Evolutionary conservation across 495 filamentous ascomycete genomes (phyloP).

Genomic region (Penicillium salamii): DNA sequence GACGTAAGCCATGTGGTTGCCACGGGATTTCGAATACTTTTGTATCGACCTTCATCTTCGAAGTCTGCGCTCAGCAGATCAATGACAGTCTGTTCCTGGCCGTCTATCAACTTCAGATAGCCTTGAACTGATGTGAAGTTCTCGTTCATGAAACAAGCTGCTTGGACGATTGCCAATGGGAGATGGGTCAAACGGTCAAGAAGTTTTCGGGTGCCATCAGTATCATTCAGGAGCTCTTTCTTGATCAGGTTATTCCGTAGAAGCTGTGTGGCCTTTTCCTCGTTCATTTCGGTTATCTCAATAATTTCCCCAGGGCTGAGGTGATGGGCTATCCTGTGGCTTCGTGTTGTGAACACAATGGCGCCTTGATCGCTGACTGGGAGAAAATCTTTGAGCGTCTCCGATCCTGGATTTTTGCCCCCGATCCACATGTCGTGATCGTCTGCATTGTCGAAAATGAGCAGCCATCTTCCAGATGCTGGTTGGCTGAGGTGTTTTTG

Average conservation of each 20-base stretch:
- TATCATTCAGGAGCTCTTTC: slow-evolving; percentile 18
- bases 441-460: slow-evolving; percentile 44
- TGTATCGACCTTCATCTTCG: slow-evolving; percentile 41
- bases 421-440: slow-evolving; percentile 30
- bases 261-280: slow-evolving; percentile 13
- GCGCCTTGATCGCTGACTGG: slow-evolving; percentile 25
- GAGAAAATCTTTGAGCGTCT: slow-evolving; percentile 17
- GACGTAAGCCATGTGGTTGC: slow-evolving; percentile 55
- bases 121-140: slow-evolving; percentile 32
- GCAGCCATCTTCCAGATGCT: slow-evolving; percentile 29
- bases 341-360: slow-evolving; percentile 40
- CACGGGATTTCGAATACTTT: slow-evolving; percentile 45
- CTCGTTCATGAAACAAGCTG: slow-evolving; percentile 43
- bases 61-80: slow-evolving; percentile 51
- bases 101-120: slow-evolving; percentile 45
- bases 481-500: slow-evolving; percentile 26
- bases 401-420: not conserved
- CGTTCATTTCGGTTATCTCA: slow-evolving; percentile 24
- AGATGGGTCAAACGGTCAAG: slow-evolving; percentile 29
- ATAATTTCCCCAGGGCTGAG: slow-evolving; percentile 21
- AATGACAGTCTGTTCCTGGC: slow-evolving; percentile 36
- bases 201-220: slow-evolving; percentile 10
- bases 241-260: slow-evolving; percentile 26
- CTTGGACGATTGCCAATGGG: slow-evolving; percentile 43
- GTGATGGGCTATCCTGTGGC: slow-evolving; percentile 20